Conservation (phyloP, 352 stramenopile genomes). For the Aphanomyces astaci region DNA sequence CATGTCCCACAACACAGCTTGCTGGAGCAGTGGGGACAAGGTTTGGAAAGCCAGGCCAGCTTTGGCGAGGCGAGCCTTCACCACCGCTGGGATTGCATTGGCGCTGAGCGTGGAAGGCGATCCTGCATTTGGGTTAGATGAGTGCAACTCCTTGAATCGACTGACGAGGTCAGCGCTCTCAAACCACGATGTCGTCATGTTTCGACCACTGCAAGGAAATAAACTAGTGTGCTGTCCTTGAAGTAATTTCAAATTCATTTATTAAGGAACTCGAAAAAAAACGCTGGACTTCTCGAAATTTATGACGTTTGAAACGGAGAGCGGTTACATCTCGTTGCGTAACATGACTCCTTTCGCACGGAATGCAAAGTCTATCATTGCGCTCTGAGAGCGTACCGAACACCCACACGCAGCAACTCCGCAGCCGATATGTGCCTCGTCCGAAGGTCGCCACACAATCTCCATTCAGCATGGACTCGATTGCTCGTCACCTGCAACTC, state of each 20-base stretch:
- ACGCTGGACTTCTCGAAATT: neutral
- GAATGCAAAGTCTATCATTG: no score
- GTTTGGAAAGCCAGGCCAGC: neutral
- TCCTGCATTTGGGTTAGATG: neutral
- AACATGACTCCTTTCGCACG: no score
- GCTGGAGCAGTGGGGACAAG: neutral
- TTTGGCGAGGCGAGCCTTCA: neutral
- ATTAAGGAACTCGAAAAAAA: neutral
- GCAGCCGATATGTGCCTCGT: no score
- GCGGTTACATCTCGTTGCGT: no score
- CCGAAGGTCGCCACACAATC: no score
- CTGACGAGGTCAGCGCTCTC: neutral
- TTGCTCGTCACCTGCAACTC: neutral
- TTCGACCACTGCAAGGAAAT: no score
- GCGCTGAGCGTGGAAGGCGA: neutral
- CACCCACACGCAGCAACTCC: no score
- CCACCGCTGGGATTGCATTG: neutral
- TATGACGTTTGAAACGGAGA: no score
- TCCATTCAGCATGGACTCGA: neutral
- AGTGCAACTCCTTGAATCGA: neutral
- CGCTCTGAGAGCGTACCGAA: no score
- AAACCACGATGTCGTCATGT: neutral
- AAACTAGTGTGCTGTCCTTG: no score
- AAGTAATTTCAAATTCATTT: neutral
- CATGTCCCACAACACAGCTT: slow-evolving; percentile 19